Percentiles rank a stretch among this genome's conserved stretches.
These are phyloP conservation scores for Petunia secreta DNA, from an alignment of 257 asterid genomes.

Conservation along the genomic window DNA sequence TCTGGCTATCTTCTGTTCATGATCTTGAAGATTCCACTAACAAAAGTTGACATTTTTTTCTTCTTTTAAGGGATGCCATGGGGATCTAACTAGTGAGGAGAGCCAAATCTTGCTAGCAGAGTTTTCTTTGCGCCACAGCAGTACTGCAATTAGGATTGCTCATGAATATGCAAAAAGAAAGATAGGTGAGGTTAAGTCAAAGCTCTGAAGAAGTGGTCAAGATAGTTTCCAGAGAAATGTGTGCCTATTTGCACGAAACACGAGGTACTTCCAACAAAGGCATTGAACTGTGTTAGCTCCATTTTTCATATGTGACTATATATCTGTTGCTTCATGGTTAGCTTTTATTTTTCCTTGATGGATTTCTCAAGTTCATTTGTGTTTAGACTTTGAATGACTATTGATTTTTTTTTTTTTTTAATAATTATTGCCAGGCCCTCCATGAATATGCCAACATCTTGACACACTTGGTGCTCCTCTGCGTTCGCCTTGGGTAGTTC, in stretches of 20 bases:
- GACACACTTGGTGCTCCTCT: not conserved
- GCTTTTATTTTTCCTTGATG: not conserved
- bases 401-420: not conserved
- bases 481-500: not conserved
- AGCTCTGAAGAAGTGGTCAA: constrained; percentile 37
- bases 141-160: constrained; percentile 57
- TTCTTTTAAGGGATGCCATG: constrained; percentile 72
- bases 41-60: not conserved
- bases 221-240: not conserved
- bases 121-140: constrained; percentile 83
- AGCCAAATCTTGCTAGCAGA: constrained; percentile 86
- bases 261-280: not conserved
- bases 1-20: not conserved
- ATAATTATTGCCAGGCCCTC: not conserved
- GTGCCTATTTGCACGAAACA: not conserved
- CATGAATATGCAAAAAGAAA: constrained; percentile 70
- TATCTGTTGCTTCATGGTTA: not conserved
- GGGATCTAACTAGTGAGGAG: constrained; percentile 71
- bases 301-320: not conserved
- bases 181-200: constrained; percentile 41
- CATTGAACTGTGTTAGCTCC: not conserved
- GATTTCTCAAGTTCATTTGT: not conserved
- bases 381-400: not conserved
- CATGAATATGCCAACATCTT: not conserved
- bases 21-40: not conserved